A percentile compares a stretch with the other conserved stretches of the same genome.
phyloP scores from a whole-genome alignment of 2,329 filamentous ascomycete species.

The Epichloe gansuensis region DNA sequence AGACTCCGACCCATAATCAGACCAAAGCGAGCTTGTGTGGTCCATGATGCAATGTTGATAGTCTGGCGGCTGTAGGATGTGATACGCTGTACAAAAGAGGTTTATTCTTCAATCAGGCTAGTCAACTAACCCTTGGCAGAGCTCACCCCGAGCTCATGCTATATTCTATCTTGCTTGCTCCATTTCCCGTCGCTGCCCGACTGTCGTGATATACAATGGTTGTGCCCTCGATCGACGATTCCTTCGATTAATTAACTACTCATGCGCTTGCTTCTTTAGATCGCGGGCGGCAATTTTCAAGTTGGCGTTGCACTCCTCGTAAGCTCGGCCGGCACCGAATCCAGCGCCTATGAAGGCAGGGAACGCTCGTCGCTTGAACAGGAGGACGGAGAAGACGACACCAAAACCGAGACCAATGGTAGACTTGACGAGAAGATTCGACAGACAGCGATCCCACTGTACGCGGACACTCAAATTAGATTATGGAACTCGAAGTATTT shows the following conservation, averaged over 20 bases:
- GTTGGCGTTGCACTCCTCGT: slow-evolving; percentile 93
- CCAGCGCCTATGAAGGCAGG: slow-evolving; percentile 90
- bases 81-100: not conserved
- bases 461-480: slow-evolving; percentile 8
- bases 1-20: not conserved
- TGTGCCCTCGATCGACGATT: slow-evolving; percentile 2
- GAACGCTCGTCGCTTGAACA: slow-evolving; percentile 98
- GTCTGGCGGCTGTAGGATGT: not conserved
- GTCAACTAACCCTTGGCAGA: not conserved
- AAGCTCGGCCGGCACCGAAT: slow-evolving; percentile 91
- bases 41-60: not conserved
- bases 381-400: slow-evolving; percentile 93
- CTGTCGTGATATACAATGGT: slow-evolving; percentile 16
- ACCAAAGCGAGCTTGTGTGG: not conserved
- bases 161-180: slow-evolving; percentile 9
- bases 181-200: slow-evolving; percentile 10
- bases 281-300: slow-evolving; percentile 49
- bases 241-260: not conserved
- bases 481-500: slow-evolving; percentile 4
- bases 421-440: slow-evolving; percentile 93
- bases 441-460: slow-evolving; percentile 97
- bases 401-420: slow-evolving; percentile 92
- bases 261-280: slow-evolving; percentile 39
- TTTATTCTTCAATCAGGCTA: slow-evolving; percentile 2
- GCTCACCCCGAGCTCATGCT: not conserved